These are phyloP conservation scores for Colletotrichum sp. DNA, from an alignment of 2,329 filamentous ascomycete genomes.

Conservation along the genomic window DNA sequence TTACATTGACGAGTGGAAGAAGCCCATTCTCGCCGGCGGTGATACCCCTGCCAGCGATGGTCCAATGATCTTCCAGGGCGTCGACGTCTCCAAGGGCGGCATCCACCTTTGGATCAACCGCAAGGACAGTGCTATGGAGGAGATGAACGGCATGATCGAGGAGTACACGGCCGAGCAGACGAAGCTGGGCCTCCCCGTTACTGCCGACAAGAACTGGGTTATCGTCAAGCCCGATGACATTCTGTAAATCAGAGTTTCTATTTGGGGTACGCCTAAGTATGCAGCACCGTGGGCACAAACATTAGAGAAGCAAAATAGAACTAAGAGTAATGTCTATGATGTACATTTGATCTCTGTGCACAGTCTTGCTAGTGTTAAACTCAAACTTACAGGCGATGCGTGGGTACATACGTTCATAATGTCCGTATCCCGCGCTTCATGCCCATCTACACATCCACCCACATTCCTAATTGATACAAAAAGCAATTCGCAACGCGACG, in stretches of 20 bases:
- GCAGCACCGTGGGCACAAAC: background rate
- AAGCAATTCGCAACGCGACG: background rate
- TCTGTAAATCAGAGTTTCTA: constrained; percentile 23
- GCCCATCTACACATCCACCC: background rate
- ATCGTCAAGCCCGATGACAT: constrained; percentile 44
- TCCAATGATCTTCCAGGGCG: constrained; percentile 50
- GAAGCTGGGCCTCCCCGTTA: constrained; percentile 39
- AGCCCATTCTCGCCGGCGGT: constrained; percentile 45
- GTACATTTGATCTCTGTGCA: background rate
- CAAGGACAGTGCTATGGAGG: constrained; percentile 35
- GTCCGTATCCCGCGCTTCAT: fast-evolving
- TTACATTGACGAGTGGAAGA: constrained; percentile 48
- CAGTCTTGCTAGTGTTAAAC: background rate
- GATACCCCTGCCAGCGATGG: constrained; percentile 49
- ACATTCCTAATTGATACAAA: background rate
- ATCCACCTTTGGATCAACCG: constrained; percentile 48
- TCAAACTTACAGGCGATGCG: background rate
- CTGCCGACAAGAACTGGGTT: constrained; percentile 51
- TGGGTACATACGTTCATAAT: fast-evolving
- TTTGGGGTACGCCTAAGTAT: background rate
- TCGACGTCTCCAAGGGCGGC: constrained; percentile 44
- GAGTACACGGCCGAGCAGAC: constrained; percentile 37
- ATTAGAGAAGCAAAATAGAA: background rate
- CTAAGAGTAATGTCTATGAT: background rate
- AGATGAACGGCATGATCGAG: constrained; percentile 42